Percentiles rank a stretch among this genome's conserved stretches.
phyloP scores from a whole-genome alignment of 2,329 filamentous ascomycete genomes.

The Talaromyces amestolkiae region DNA sequence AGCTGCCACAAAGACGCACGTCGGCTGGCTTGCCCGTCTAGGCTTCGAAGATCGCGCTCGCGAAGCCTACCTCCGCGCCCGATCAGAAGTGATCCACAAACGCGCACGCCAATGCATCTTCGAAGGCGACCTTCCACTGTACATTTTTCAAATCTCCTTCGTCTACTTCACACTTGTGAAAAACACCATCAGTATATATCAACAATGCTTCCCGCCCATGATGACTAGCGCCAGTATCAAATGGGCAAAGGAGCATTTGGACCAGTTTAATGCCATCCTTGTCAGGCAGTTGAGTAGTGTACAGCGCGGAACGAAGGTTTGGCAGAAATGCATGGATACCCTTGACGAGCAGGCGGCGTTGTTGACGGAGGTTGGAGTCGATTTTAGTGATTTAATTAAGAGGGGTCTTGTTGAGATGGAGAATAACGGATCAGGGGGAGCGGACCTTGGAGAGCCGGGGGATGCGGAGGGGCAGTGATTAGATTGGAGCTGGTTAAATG shows the following conservation, averaged over 20 bases:
- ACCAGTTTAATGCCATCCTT: constrained; percentile 82
- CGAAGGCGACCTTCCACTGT: constrained; percentile 85
- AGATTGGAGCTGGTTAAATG: not conserved
- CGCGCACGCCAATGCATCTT: constrained; percentile 90
- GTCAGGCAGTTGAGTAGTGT: constrained; percentile 83
- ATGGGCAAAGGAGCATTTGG: constrained; percentile 95
- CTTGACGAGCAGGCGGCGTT: constrained; percentile 77
- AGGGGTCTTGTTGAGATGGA: constrained; percentile 39
- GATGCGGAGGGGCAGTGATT: constrained; percentile 14
- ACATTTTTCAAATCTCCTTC: constrained; percentile 92
- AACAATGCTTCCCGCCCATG: constrained; percentile 76
- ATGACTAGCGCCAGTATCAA: constrained; percentile 95
- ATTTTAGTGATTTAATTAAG: constrained; percentile 81
- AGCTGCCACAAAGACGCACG: constrained; percentile 73
- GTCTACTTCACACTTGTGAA: constrained; percentile 93
- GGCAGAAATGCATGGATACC: constrained; percentile 77
- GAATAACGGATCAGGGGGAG: constrained; percentile 3
- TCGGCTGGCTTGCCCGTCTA: constrained; percentile 78
- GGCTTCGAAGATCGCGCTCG: constrained; percentile 88
- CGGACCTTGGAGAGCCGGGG: constrained; percentile 16
- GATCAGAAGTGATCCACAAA: constrained; percentile 74
- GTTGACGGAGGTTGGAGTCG: constrained; percentile 80
- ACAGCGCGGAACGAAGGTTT: constrained; percentile 70
- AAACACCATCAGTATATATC: constrained; percentile 88
- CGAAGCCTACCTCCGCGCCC: constrained; percentile 78